Conservation (phyloP, 768 basidiomycete genomes). For the Leccinum fibrillosum region DNA sequence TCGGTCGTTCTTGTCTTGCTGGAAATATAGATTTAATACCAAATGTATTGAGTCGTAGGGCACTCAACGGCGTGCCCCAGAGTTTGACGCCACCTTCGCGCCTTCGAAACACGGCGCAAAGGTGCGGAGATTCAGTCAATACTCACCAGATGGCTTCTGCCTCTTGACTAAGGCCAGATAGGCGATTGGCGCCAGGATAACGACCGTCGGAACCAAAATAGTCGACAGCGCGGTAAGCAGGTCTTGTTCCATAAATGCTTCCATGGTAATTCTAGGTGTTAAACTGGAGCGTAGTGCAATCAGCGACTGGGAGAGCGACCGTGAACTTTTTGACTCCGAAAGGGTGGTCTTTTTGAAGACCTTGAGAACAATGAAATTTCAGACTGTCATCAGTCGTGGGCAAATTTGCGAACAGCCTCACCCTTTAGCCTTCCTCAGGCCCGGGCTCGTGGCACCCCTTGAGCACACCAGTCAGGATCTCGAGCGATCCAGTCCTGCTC, state of each 20-base stretch:
- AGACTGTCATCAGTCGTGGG: background rate
- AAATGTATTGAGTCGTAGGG: constrained; percentile 3
- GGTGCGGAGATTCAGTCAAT: background rate
- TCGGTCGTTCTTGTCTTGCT: background rate
- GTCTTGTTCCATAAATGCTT: constrained; percentile 1
- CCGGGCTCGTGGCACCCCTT: no score
- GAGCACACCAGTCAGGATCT: background rate
- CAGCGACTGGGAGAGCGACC: background rate
- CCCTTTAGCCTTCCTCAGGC: background rate
- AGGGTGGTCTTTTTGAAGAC: background rate
- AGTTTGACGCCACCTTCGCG: background rate
- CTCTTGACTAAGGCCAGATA: constrained; percentile 15
- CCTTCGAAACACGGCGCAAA: constrained; percentile 1
- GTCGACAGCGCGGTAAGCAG: constrained; percentile 7
- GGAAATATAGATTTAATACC: constrained; percentile 11
- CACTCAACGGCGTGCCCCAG: background rate
- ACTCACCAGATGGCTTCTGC: constrained; percentile 15
- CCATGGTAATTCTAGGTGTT: background rate
- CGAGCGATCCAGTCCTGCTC: background rate
- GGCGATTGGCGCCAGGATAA: constrained; percentile 12
- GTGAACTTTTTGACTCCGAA: background rate
- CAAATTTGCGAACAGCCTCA: background rate
- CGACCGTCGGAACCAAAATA: constrained; percentile 6
- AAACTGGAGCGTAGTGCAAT: background rate
- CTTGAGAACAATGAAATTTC: background rate